These are phyloP conservation scores for Lachancea fermentati DNA, from an alignment of 805 yeast genomes.

Conservation along the genomic window DNA sequence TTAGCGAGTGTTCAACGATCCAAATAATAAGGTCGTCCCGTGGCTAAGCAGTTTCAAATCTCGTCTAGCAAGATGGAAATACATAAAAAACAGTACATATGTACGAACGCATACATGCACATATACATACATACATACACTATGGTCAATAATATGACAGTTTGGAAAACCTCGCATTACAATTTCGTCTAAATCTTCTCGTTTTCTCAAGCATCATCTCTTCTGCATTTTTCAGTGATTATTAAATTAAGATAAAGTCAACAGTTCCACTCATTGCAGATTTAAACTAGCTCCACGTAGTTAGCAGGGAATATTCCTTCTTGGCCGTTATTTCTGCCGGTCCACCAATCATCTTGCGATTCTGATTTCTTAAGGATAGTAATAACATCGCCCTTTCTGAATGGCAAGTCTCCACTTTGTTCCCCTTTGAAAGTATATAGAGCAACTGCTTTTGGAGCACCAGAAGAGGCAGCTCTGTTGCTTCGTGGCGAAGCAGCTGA, in stretches of 20 bases:
- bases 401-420: constrained; percentile 87
- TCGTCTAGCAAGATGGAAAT: too few species aligned
- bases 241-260: background rate
- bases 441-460: constrained; percentile 80
- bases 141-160: background rate
- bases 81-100: background rate
- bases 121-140: background rate
- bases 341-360: constrained; percentile 98
- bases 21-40: too few species aligned
- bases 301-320: constrained; percentile 98
- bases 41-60: too few species aligned
- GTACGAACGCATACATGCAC: background rate
- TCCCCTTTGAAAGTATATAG: constrained; percentile 85
- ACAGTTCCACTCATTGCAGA: background rate
- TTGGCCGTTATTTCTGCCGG: constrained; percentile 76
- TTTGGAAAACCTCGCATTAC: too few species aligned
- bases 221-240: background rate
- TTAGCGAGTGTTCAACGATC: too few species aligned
- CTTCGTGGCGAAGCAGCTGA: constrained; percentile 12
- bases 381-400: constrained; percentile 91
- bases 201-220: background rate
- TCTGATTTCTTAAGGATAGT: constrained; percentile 80
- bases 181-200: background rate
- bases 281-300: constrained; percentile 68
- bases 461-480: constrained; percentile 21